These are phyloP conservation scores for Solanum habrochaites DNA, from an alignment of 257 asterid genomes.

Conservation along the genomic window DNA sequence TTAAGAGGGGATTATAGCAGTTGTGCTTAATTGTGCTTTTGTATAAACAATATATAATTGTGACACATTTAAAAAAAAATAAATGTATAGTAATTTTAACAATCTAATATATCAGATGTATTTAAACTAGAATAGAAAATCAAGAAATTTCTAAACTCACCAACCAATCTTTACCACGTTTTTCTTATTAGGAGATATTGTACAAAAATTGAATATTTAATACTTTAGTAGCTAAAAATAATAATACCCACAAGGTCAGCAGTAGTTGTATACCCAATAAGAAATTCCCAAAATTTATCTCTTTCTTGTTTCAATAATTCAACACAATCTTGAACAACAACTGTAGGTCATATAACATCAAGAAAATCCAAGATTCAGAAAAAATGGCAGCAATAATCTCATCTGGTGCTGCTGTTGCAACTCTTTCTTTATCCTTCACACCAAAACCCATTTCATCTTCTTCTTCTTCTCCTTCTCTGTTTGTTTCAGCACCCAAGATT, in stretches of 20 bases:
- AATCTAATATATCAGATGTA: not conserved
- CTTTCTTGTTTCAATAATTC: not conserved
- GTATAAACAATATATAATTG: not conserved
- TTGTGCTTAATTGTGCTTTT: too few species aligned
- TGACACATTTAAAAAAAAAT: not conserved
- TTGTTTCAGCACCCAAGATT: not conserved
- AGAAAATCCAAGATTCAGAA: not conserved
- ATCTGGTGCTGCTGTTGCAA: not conserved
- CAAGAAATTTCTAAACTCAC: not conserved
- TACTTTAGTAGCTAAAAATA: not conserved
- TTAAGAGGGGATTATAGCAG: not conserved
- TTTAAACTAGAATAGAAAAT: not conserved
- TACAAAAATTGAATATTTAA: not conserved
- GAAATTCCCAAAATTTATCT: not conserved
- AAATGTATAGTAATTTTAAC: not conserved
- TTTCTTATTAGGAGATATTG: not conserved
- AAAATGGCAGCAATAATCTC: not conserved
- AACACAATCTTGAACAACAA: not conserved
- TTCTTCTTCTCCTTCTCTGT: not conserved
- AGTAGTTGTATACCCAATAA: not conserved
- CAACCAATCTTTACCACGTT: not conserved
- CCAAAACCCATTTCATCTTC: not conserved
- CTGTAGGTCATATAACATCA: not conserved
- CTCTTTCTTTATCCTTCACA: not conserved
- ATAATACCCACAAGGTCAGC: not conserved